Conservation (phyloP, 305 asterid species). For the Fraxinus xanthoxyloides region DNA sequence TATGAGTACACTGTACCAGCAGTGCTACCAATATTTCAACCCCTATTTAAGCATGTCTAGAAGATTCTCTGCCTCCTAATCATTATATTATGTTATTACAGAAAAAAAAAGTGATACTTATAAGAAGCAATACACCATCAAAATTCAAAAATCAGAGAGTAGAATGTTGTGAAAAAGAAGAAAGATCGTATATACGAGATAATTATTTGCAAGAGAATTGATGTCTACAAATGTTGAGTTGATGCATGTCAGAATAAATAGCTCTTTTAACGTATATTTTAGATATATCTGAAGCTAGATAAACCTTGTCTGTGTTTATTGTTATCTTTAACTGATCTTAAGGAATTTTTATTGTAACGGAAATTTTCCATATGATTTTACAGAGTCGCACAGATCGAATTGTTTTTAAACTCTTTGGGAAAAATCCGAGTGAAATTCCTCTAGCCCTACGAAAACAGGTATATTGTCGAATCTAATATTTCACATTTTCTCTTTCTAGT, state of each 20-base stretch:
- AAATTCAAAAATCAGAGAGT: neutral
- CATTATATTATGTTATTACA: neutral
- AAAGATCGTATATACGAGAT: neutral
- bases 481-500: conserved; percentile 15
- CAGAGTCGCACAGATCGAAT: conserved; percentile 96
- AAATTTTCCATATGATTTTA: conserved; percentile 24
- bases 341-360: conserved; percentile 9
- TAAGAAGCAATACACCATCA: neutral
- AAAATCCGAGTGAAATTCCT: conserved; percentile 89
- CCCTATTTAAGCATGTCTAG: neutral
- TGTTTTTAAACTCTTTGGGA: conserved; percentile 94
- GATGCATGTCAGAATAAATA: neutral
- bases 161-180: neutral
- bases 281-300: neutral
- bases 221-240: neutral
- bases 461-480: conserved; percentile 9
- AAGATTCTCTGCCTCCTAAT: neutral
- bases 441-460: conserved; percentile 83
- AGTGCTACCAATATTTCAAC: neutral
- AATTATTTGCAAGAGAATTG: neutral
- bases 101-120: neutral
- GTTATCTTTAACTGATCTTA: neutral
- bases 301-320: neutral
- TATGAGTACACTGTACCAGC: neutral
- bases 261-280: neutral